Percentiles rank a stretch among this genome's conserved stretches.
phyloP scores from a whole-genome alignment of 768 basidiomycete species.

The Tricholoma furcatifolium region DNA sequence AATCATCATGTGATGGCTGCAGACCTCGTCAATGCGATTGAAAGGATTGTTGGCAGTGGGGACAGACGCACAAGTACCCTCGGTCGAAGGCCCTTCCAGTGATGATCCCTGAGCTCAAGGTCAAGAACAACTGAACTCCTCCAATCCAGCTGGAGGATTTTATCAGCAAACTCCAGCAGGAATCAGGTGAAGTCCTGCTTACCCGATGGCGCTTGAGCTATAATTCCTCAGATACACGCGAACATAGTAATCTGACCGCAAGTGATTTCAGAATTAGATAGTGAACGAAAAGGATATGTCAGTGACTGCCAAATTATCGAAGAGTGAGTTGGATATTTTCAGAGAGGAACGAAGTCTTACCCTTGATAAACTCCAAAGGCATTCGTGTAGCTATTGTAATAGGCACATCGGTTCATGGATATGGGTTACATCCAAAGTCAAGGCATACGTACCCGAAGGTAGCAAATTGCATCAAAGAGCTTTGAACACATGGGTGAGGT shows the following conservation, averaged over 20 bases:
- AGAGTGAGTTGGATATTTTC: too few species aligned
- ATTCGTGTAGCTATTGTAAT: conserved; percentile 13
- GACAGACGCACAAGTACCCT: conserved; percentile 25
- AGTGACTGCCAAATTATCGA: too few species aligned
- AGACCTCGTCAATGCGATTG: background rate
- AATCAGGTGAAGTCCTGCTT: background rate
- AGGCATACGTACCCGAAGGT: conserved; percentile 17
- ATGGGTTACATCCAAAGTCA: too few species aligned
- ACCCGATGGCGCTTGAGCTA: conserved; percentile 20
- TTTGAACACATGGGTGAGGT: background rate
- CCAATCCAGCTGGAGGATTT: conserved; percentile 42
- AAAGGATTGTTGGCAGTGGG: background rate
- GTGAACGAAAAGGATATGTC: too few species aligned
- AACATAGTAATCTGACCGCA: conserved; percentile 15
- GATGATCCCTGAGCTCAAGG: conserved; percentile 21
- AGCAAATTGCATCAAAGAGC: conserved; percentile 14
- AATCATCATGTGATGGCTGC: conserved; percentile 19
- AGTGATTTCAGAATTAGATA: too few species aligned
- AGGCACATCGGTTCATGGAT: background rate
- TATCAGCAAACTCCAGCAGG: background rate
- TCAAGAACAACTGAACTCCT: conserved; percentile 44
- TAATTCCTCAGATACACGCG: conserved; percentile 22
- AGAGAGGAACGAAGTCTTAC: conserved; percentile 4
- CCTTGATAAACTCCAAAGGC: conserved; percentile 24
- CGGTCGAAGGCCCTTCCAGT: conserved; percentile 26